These are phyloP conservation scores for Fusarium annulatum DNA, from an alignment of 2,329 filamentous ascomycete genomes.

Conservation along the genomic window DNA sequence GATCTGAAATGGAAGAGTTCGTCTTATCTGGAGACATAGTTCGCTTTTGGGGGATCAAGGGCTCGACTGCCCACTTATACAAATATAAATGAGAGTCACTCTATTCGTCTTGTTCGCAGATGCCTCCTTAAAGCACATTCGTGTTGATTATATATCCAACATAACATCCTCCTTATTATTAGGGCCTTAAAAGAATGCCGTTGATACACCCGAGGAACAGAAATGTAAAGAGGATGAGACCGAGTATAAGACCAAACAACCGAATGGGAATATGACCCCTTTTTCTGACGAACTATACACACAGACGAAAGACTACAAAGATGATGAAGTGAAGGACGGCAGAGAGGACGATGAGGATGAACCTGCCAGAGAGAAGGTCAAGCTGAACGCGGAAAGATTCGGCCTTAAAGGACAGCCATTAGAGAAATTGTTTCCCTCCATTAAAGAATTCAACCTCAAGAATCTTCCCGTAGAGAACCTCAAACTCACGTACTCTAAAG, in stretches of 20 bases:
- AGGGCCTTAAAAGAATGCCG: background rate
- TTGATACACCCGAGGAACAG: background rate
- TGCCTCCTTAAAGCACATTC: too few relatives aligned
- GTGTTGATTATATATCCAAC: too few relatives aligned
- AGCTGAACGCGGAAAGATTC: background rate
- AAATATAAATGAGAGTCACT: too few relatives aligned
- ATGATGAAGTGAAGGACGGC: accelerated
- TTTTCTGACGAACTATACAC: background rate
- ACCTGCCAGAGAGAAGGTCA: background rate
- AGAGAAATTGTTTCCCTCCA: background rate
- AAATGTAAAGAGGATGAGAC: background rate
- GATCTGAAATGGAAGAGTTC: too few relatives aligned
- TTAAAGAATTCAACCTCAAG: accelerated
- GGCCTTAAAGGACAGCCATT: background rate
- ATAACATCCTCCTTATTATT: too few relatives aligned
- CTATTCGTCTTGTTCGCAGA: too few relatives aligned
- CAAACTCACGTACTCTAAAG: accelerated
- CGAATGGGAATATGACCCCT: accelerated
- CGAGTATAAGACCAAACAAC: background rate
- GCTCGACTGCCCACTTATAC: too few relatives aligned
- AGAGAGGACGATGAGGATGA: accelerated
- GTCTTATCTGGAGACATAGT: too few relatives aligned
- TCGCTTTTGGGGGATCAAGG: too few relatives aligned
- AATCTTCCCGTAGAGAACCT: accelerated
- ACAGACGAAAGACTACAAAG: too few relatives aligned